Percentiles rank a stretch among this genome's conserved stretches.
These are phyloP conservation scores for Neopestalotiopsis sp. DNA, from an alignment of 2,329 filamentous ascomycete species.

Conservation along the genomic window DNA sequence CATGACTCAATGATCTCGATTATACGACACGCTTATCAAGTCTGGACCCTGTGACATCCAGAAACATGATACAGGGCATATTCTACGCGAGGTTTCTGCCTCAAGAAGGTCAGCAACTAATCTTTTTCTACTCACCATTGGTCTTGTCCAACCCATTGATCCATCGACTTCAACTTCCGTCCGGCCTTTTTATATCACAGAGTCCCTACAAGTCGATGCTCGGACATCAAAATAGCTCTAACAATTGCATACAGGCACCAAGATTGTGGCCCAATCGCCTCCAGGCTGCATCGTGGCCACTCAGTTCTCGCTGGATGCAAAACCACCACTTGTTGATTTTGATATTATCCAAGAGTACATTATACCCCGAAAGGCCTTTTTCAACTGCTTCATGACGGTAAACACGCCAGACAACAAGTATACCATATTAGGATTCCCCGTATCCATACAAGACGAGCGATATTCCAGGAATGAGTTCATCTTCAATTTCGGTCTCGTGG, in stretches of 20 bases:
- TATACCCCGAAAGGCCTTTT: slow-evolving; percentile 93
- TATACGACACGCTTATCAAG: not conserved
- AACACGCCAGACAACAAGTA: slow-evolving; percentile 73
- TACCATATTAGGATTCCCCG: slow-evolving; percentile 84
- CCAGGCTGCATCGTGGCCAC: slow-evolving; percentile 64
- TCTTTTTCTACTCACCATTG: not conserved
- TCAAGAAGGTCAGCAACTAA: slow-evolving; percentile 57
- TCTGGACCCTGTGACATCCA: not conserved
- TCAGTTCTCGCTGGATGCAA: slow-evolving; percentile 44
- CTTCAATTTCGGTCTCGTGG: slow-evolving; percentile 93
- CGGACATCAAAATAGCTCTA: slow-evolving; percentile 13
- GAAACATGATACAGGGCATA: slow-evolving; percentile 70
- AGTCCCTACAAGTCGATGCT: not conserved
- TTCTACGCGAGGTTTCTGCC: slow-evolving; percentile 75
- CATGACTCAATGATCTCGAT: not conserved
- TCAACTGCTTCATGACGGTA: slow-evolving; percentile 86
- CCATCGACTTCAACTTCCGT: too few species aligned
- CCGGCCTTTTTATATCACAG: not conserved
- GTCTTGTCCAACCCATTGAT: too few species aligned
- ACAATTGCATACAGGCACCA: slow-evolving; percentile 55
- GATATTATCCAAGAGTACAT: slow-evolving; percentile 88
- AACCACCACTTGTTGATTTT: slow-evolving; percentile 79
- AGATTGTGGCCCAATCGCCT: slow-evolving; percentile 67
- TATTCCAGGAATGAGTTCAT: slow-evolving; percentile 97
- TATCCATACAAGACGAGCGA: slow-evolving; percentile 81